These are phyloP conservation scores for Aspergillus niger DNA, from an alignment of 2,329 filamentous ascomycete species.

Conservation along the genomic window DNA sequence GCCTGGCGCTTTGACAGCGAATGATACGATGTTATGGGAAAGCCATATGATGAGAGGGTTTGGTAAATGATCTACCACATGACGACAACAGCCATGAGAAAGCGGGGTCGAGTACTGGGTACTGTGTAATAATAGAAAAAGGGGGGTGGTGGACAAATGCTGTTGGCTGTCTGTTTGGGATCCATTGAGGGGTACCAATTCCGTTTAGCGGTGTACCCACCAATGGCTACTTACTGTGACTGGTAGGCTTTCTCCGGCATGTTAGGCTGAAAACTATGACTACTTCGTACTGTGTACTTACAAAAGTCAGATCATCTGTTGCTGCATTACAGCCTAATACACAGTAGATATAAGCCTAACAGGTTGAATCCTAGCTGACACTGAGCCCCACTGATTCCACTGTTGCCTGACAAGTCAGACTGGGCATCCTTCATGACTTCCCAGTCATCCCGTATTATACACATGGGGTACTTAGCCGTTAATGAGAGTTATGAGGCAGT, in stretches of 20 bases:
- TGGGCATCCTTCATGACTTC: background rate
- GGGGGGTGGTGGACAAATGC: conserved; percentile 1
- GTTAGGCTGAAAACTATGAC: conserved; percentile 19
- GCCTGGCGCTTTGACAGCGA: conserved; percentile 4
- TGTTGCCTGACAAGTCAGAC: conserved; percentile 12
- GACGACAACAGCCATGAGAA: conserved; percentile 23
- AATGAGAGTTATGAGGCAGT: background rate
- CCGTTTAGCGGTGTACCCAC: conserved; percentile 12
- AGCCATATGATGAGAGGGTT: conserved; percentile 12
- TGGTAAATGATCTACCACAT: conserved; percentile 18
- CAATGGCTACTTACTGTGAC: conserved; percentile 13
- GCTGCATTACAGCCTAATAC: background rate
- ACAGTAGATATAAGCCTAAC: background rate
- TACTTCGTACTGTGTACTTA: background rate
- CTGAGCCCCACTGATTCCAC: conserved; percentile 6
- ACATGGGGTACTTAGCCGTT: background rate
- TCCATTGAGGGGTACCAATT: conserved; percentile 11
- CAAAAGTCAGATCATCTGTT: conserved; percentile 14
- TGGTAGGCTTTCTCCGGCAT: conserved; percentile 7
- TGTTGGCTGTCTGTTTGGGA: conserved; percentile 9
- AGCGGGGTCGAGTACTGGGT: conserved; percentile 11
- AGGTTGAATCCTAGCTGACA: conserved; percentile 9
- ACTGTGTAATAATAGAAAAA: conserved; percentile 14
- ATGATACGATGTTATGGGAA: background rate
- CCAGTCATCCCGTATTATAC: conserved; percentile 3